Evolutionary conservation across 2,329 filamentous ascomycete genomes (phyloP).

Genomic region (Dothideomycetes sp.): DNA sequence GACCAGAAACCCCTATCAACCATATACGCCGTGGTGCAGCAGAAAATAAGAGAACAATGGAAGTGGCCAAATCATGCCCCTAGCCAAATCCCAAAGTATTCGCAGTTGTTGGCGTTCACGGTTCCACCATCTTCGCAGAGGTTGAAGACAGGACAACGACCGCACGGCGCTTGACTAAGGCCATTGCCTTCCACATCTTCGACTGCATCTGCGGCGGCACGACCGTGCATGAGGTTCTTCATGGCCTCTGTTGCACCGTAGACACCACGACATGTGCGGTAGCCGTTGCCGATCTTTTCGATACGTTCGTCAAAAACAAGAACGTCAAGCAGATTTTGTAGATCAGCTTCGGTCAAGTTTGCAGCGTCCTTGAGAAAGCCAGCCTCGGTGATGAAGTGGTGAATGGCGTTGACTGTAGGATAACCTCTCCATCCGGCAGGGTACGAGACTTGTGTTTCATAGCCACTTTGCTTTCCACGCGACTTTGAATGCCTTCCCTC

Average conservation of each 20-base stretch:
- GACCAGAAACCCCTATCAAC: neutral
- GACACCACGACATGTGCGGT: conserved; percentile 35
- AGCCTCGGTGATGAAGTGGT: conserved; percentile 59
- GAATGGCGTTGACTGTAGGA: conserved; percentile 71
- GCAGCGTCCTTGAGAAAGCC: conserved; percentile 59
- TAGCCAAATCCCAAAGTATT: conserved; percentile 85
- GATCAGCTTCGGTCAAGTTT: conserved; percentile 54
- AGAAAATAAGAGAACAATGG: neutral
- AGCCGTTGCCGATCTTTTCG: conserved; percentile 50
- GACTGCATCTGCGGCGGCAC: conserved; percentile 25
- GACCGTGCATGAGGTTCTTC: conserved; percentile 14
- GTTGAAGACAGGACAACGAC: conserved; percentile 84
- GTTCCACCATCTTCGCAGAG: conserved; percentile 85
- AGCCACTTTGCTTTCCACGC: conserved; percentile 19
- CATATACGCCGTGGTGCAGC: neutral
- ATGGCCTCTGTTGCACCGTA: conserved; percentile 17
- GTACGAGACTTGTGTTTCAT: conserved; percentile 23
- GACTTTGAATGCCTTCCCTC: conserved; percentile 25
- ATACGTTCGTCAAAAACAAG: conserved; percentile 81
- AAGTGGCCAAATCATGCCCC: conserved; percentile 21
- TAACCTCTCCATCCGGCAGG: conserved; percentile 49
- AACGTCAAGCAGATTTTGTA: conserved; percentile 78
- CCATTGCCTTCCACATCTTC: conserved; percentile 53
- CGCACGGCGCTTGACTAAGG: conserved; percentile 82
- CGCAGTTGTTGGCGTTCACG: conserved; percentile 80